Evolutionary conservation across 805 yeast genomes (phyloP), one percentile per base, ranked within the genome.

Genomic region (Yarrowia porcina): DNA sequence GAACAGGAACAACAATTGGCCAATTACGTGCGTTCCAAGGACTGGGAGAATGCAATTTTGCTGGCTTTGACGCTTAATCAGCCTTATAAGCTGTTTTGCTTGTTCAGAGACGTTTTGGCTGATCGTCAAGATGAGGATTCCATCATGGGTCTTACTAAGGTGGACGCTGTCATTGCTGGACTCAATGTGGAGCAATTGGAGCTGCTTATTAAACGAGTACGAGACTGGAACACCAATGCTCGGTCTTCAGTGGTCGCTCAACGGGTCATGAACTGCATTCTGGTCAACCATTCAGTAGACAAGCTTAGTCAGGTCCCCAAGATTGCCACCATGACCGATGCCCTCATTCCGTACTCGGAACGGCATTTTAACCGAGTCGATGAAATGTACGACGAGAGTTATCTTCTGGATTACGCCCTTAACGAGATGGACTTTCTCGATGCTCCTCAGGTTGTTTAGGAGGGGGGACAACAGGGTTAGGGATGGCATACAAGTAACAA

Each of bases 211-310:
- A 83, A 83, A 70, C 85, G 96, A 69, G 79, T 92, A 20, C 83
- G 97, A 69, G 96, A 90, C 71, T 94, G 99, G 99, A 94, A 94
- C 73, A 87, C 96, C 47, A 93, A 90, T 73, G 88, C 89, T 61
- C 84, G 85, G 70, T 85, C 90, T 36, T 89, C 89, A 70, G 84
- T 82, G 59, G 82, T 90, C 63, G 89, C 97, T 12, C 99, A 93
- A 74, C 85, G 84, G 64, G 75, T 91, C 42, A 79, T 93, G 60
- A 80, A 83, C 66, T 86, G 89, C 23, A 75, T 93, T 33, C 76
- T 94, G 64, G 74, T 76, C 42, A 78, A 77, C 50, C 83, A 83
- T 67, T 76, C 80, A 20, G 77, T 87, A 30, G 84, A 83, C 18
- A 79, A 79, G 63, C 73, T 92, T 52, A 79, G 82, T 66, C 84